Evolutionary conservation across 192 early-diverging fungal species (phyloP), one percentile per base, ranked within the genome.

Genomic region (Dissophora ornata): DNA sequence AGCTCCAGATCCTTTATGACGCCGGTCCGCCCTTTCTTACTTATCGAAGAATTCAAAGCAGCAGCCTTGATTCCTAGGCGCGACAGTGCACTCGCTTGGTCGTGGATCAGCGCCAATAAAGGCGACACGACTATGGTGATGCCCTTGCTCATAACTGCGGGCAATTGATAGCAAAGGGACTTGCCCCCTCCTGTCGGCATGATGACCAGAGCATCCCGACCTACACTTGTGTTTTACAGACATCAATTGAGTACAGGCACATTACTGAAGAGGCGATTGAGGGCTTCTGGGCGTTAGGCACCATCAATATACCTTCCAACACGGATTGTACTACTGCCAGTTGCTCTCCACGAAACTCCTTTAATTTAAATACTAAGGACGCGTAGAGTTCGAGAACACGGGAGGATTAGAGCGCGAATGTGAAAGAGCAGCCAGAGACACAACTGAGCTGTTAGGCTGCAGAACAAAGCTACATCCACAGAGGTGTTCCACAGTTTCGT

Each of bases 141-240:
- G 10, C 95, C 95, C 26, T 77, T 67, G 13, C 90, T 93, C n/a
- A 95, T 55, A 22, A 93, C 66, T 4, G 95, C 92, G 0, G 95
- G 95, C 10, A 98, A 83, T 82, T 96, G 95, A 71, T 97, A 99
- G 79, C 97, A 99, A 18, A 99, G 82, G 59, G 91, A 93, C 75
- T 99, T 99, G 2, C 97, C 97, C 0, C 95, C 96, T 41, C 97
- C 97, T 1, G 97, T 99, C 0, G 97, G 97, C 97, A 99, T 99
- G n/a, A 99, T 83, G 32, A 99, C 92, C 81, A 99, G 94, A 8
- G 90, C 88, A 61, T 99, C 97, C 46, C 89, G 82, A 7, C 93
- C 96, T 50, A 57, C 6, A 38, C 36, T 38, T 13, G n/a, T n/a
- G n/a, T n/a, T n/a, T n/a, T n/a, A n/a, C n/a, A n/a, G n/a, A n/a